Conservation (phyloP, 208 protist species). For the Wallacemonas rigidus region DNA sequence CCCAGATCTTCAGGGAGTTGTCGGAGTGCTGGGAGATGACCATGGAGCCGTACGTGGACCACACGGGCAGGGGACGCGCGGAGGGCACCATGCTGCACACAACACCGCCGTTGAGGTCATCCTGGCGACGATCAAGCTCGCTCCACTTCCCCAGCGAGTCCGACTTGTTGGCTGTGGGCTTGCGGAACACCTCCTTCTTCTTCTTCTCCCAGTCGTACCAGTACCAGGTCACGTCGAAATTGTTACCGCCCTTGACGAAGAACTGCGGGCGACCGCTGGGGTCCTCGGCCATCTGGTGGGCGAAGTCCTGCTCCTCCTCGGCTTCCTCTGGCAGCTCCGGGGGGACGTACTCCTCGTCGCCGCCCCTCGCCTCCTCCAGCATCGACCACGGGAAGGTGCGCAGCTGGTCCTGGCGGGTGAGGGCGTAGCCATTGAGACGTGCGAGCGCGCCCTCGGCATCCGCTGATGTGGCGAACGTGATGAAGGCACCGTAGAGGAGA, state of each 20-base stretch:
- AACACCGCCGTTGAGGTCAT: conserved; percentile 61
- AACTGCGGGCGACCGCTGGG: conserved; percentile 81
- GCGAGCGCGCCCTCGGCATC: conserved; percentile 81
- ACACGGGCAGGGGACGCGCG: conserved; percentile 76
- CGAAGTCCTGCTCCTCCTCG: conserved; percentile 69
- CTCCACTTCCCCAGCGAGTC: conserved; percentile 77
- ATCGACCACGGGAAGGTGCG: conserved; percentile 82
- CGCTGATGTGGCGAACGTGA: conserved; percentile 66
- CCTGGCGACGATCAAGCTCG: conserved; percentile 73
- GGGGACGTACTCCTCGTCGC: conserved; percentile 70
- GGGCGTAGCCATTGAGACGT: conserved; percentile 79
- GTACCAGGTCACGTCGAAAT: conserved; percentile 82
- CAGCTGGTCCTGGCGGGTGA: conserved; percentile 76
- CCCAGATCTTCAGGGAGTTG: conserved; percentile 82
- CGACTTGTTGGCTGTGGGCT: conserved; percentile 63
- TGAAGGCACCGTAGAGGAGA: conserved; percentile 76
- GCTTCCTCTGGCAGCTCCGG: conserved; percentile 47
- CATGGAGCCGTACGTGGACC: conserved; percentile 86
- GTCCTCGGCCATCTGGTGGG: conserved; percentile 86
- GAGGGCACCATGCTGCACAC: conserved; percentile 66
- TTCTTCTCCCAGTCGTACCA: conserved; percentile 86
- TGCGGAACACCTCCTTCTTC: conserved; percentile 72
- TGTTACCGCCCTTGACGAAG: conserved; percentile 73
- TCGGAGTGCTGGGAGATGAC: conserved; percentile 73
- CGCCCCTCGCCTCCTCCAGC: conserved; percentile 50